These are phyloP conservation scores for Venturiaceae sp. DNA, from an alignment of 2,329 filamentous ascomycete genomes.

Conservation along the genomic window DNA sequence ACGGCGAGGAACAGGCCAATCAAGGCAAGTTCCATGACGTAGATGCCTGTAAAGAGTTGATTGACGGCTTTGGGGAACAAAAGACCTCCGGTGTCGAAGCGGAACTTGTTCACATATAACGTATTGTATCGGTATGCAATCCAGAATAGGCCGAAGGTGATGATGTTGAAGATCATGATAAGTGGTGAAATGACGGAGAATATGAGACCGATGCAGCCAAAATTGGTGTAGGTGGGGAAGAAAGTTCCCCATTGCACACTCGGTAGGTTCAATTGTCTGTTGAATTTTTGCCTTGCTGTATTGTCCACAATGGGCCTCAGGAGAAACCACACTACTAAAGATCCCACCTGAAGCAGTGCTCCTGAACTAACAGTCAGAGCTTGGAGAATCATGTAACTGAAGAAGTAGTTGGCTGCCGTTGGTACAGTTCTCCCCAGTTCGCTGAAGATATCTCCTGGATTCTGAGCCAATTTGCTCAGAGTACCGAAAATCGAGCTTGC, in stretches of 20 bases:
- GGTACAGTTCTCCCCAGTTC: conserved; percentile 73
- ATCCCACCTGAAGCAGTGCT: conserved; percentile 74
- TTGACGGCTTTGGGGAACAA: conserved; percentile 90
- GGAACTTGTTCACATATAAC: conserved; percentile 85
- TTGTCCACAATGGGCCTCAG: conserved; percentile 73
- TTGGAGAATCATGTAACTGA: conserved; percentile 96
- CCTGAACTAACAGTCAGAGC: conserved; percentile 84
- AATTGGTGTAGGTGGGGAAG: conserved; percentile 85
- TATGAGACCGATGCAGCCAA: conserved; percentile 36
- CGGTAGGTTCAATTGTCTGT: conserved; percentile 66
- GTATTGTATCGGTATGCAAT: conserved; percentile 94
- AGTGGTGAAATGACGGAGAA: conserved; percentile 85
- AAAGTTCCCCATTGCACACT: conserved; percentile 83
- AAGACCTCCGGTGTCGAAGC: conserved; percentile 83
- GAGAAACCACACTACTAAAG: conserved; percentile 71
- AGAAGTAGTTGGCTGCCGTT: conserved; percentile 90
- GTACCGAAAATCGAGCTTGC: conserved; percentile 37
- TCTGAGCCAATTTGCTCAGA: conserved; percentile 51
- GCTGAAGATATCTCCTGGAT: conserved; percentile 58
- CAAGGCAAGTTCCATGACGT: conserved; percentile 86
- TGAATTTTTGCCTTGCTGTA: conserved; percentile 65
- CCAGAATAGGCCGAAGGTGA: conserved; percentile 89
- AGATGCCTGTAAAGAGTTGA: conserved; percentile 88
- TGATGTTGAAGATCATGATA: conserved; percentile 84
- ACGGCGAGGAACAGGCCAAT: conserved; percentile 85